phyloP scores from a whole-genome alignment of 1,139 yeast genomes.

The Hansenula lynferdii region DNA sequence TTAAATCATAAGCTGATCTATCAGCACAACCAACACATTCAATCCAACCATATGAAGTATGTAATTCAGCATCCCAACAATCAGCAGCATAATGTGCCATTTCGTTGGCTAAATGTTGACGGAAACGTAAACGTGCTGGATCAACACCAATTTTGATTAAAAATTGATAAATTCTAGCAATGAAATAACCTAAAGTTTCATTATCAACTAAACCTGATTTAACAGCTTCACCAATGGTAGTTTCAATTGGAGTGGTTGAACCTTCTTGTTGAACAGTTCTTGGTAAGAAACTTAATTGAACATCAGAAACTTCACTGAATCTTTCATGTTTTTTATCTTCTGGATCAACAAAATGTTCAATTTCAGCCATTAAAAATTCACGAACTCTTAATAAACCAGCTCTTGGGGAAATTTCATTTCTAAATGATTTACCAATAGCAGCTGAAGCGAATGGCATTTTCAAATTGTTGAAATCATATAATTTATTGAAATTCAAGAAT shows the following conservation, averaged over 20 bases:
- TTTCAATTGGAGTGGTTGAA: slow-evolving; percentile 56
- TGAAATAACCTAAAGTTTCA: slow-evolving; percentile 94
- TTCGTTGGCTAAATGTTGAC: slow-evolving; percentile 98
- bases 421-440: slow-evolving; percentile 95
- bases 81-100: slow-evolving; percentile 99
- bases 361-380: slow-evolving; percentile 99
- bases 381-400: slow-evolving; percentile 97
- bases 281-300: slow-evolving; percentile 74
- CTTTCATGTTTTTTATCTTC: slow-evolving; percentile 75
- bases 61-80: slow-evolving; percentile 99
- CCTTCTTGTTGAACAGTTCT: slow-evolving; percentile 87
- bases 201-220: slow-evolving; percentile 84
- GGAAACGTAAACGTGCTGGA: slow-evolving; percentile 77
- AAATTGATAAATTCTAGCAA: slow-evolving; percentile 87
- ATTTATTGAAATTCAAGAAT: slow-evolving; percentile 89
- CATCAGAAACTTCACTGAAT: slow-evolving; percentile 70
- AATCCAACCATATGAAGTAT: slow-evolving; percentile 97
- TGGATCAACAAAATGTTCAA: slow-evolving; percentile 98
- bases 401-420: slow-evolving; percentile 98
- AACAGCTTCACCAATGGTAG: slow-evolving; percentile 89
- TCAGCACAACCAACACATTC: slow-evolving; percentile 99
- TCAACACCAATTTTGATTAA: slow-evolving; percentile 89
- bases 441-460: slow-evolving; percentile 99
- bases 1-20: slow-evolving; percentile 95
- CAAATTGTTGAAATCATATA: slow-evolving; percentile 91